These are phyloP conservation scores for Tolypocladium tropicale DNA, from an alignment of 2,329 filamentous ascomycete genomes.

Conservation along the genomic window DNA sequence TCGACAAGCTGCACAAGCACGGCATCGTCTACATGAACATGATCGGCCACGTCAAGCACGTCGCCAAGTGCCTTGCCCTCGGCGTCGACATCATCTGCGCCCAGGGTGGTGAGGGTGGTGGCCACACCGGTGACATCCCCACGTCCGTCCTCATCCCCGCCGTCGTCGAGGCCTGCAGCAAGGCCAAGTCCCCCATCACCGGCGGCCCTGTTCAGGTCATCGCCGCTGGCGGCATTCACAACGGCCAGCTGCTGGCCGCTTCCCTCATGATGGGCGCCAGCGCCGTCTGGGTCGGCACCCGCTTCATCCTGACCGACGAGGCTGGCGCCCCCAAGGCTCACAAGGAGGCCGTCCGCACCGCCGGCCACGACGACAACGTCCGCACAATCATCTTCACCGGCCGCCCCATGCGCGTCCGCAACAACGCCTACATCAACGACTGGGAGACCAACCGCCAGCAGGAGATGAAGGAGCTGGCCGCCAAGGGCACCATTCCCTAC, in stretches of 20 bases:
- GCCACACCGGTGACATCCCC: slow-evolving; percentile 89
- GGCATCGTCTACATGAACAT: slow-evolving; percentile 99
- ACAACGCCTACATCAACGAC: slow-evolving; percentile 86
- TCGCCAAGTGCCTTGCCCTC: slow-evolving; percentile 85
- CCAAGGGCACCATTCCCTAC: slow-evolving; percentile 84
- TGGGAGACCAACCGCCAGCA: slow-evolving; percentile 87
- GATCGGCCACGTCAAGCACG: slow-evolving; percentile 99
- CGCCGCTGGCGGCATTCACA: slow-evolving; percentile 89
- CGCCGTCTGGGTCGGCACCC: slow-evolving; percentile 93
- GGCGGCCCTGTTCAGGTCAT: slow-evolving; percentile 83
- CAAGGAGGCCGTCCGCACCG: slow-evolving; percentile 88
- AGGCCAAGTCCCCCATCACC: slow-evolving; percentile 77
- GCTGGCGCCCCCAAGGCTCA: slow-evolving; percentile 87
- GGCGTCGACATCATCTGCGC: slow-evolving; percentile 96
- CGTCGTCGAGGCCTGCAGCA: slow-evolving; percentile 71
- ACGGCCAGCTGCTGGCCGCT: slow-evolving; percentile 81
- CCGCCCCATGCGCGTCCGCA: slow-evolving; percentile 84
- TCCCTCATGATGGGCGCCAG: slow-evolving; percentile 85
- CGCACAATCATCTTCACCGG: slow-evolving; percentile 98
- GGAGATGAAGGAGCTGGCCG: slow-evolving; percentile 87
- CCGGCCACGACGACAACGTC: slow-evolving; percentile 90
- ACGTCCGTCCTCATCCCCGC: slow-evolving; percentile 89
- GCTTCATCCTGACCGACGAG: slow-evolving; percentile 90
- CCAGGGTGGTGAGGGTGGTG: slow-evolving; percentile 94
- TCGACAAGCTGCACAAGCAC: slow-evolving; percentile 79